These are phyloP conservation scores for Pyrrhoderma lamaoense DNA, from an alignment of 1,284 basidiomycete genomes.

Conservation along the genomic window DNA sequence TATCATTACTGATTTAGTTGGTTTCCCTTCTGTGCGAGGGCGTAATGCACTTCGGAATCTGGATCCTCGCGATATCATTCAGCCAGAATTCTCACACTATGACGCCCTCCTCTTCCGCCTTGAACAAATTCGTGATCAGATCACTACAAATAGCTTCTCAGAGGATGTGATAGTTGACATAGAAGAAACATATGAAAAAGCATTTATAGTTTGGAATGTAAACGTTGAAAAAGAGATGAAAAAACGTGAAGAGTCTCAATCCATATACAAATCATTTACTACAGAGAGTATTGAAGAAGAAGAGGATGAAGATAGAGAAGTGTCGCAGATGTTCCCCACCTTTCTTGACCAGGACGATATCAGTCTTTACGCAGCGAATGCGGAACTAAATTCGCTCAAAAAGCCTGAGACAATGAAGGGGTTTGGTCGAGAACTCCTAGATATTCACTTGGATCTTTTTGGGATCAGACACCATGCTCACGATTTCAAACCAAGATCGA, in stretches of 20 bases:
- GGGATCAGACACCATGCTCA: neutral
- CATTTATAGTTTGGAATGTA: slow-evolving; percentile 74
- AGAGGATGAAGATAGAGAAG: slow-evolving; percentile 77
- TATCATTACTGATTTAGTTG: neutral
- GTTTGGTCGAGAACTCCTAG: neutral
- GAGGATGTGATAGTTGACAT: slow-evolving; percentile 35
- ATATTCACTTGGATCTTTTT: slow-evolving; percentile 8
- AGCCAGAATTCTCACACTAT: slow-evolving; percentile 24
- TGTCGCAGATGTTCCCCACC: slow-evolving; percentile 76
- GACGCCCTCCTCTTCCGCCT: slow-evolving; percentile 44
- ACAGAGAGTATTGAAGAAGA: slow-evolving; percentile 59
- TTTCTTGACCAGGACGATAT: slow-evolving; percentile 46
- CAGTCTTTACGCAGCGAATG: slow-evolving; percentile 21
- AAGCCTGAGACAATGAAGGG: neutral
- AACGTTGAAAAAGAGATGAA: slow-evolving; percentile 71
- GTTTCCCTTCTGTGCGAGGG: slow-evolving; percentile 9
- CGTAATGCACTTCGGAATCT: neutral
- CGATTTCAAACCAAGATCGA: neutral
- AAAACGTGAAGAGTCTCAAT: slow-evolving; percentile 56
- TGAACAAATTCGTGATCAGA: slow-evolving; percentile 32
- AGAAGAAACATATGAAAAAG: slow-evolving; percentile 57
- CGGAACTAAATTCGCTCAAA: neutral
- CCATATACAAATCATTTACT: slow-evolving; percentile 73
- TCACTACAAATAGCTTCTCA: slow-evolving; percentile 29
- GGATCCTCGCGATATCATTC: neutral